Conservation (phyloP, 225 moss, liverwort and hornwort genomes). For the Physcomitrellopsis africana region DNA sequence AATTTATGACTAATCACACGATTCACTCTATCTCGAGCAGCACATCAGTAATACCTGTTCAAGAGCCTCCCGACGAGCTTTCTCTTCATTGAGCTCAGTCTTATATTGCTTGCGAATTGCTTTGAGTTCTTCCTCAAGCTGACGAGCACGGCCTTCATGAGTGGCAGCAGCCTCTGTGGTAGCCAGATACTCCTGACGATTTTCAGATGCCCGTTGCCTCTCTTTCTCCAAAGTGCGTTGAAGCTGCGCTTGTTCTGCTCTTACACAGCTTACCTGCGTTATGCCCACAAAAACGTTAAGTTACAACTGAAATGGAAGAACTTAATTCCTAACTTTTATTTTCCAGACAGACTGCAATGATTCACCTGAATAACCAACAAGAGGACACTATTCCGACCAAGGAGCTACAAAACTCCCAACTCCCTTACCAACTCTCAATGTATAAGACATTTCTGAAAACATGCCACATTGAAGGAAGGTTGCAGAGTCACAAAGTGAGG, state of each 20-base stretch:
- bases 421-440: too few species aligned
- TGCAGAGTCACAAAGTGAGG: too few species aligned
- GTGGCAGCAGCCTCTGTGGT: constrained; percentile 81
- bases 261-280: constrained; percentile 44
- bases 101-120: constrained; percentile 65
- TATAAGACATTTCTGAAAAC: too few species aligned
- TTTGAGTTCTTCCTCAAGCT: constrained; percentile 88
- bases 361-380: too few species aligned
- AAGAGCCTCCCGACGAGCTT: constrained; percentile 80
- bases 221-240: constrained; percentile 95
- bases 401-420: too few species aligned
- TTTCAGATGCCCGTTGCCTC: constrained; percentile 92
- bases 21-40: constrained; percentile 16
- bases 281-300: too few species aligned
- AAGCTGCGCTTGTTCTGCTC: constrained; percentile 90
- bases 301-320: too few species aligned
- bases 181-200: constrained; percentile 90
- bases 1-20: constrained; percentile 12
- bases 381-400: too few species aligned
- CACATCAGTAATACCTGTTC: constrained; percentile 72
- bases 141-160: constrained; percentile 86
- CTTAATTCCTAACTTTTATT: too few species aligned
- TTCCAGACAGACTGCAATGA: too few species aligned
- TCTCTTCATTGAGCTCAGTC: constrained; percentile 83
- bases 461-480: too few species aligned